Percentiles rank a stretch among this genome's conserved stretches.
These are phyloP conservation scores for Porphyra umbilicalis DNA, from an alignment of 31 red algal species.

Conservation along the genomic window DNA sequence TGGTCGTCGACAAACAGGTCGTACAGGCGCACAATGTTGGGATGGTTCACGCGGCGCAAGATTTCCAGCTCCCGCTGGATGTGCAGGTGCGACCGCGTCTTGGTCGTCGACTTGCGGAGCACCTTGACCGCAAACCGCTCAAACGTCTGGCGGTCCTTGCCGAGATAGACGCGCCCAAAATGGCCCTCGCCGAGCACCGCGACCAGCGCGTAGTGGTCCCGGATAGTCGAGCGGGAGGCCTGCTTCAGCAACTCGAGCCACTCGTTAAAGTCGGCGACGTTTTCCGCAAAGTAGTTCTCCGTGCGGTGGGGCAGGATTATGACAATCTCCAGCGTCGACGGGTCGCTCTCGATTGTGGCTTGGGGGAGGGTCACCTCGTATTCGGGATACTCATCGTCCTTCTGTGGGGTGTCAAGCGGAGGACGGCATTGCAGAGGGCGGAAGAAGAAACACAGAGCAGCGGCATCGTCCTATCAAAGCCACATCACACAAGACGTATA, in stretches of 20 bases:
- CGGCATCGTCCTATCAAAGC: too few species aligned
- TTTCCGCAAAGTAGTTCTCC: conserved; percentile 53
- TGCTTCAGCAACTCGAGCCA: conserved; percentile 33
- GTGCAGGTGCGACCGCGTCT: conserved; percentile 28
- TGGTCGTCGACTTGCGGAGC: conserved; percentile 29
- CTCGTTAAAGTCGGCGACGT: conserved; percentile 19
- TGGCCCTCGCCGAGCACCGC: conserved; percentile 47
- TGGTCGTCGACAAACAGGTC: conserved; percentile 75
- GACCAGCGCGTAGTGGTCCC: conserved; percentile 57
- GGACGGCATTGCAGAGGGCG: too few species aligned
- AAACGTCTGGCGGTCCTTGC: conserved; percentile 39
- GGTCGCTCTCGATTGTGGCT: conserved; percentile 17
- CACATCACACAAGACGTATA: neutral
- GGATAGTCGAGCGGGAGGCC: conserved; percentile 41
- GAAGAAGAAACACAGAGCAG: too few species aligned
- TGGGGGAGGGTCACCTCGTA: conserved; percentile 52
- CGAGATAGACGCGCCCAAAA: conserved; percentile 52
- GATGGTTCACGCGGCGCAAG: conserved; percentile 51
- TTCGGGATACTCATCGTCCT: conserved; percentile 24
- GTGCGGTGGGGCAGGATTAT: conserved; percentile 27
- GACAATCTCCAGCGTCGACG: conserved; percentile 17
- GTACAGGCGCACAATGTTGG: conserved; percentile 72
- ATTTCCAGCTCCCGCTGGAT: conserved; percentile 72
- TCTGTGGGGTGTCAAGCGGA: neutral
- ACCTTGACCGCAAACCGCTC: conserved; percentile 77